Conservation (phyloP, 176 grass and related monocot genomes). For the Oryza australiensis region DNA sequence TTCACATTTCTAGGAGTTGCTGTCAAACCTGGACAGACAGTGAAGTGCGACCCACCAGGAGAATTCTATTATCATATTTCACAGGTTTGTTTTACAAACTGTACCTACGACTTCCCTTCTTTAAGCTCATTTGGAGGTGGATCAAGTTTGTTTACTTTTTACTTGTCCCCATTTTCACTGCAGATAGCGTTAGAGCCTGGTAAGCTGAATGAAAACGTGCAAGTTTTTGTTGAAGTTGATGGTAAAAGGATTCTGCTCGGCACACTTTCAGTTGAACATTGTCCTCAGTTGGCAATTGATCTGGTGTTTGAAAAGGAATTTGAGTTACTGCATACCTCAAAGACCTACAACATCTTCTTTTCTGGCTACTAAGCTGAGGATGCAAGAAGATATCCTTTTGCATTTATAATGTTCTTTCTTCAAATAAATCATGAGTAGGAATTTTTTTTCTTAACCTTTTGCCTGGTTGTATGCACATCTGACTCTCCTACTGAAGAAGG, state of each 20-base stretch:
- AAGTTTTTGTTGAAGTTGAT: constrained; percentile 60
- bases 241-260: constrained; percentile 48
- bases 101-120: not conserved
- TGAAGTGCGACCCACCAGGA: constrained; percentile 44
- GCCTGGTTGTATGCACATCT: constrained; percentile 23
- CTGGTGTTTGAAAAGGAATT: constrained; percentile 84
- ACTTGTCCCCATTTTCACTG: not conserved
- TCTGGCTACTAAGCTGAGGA: constrained; percentile 47
- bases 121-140: not conserved
- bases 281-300: constrained; percentile 47
- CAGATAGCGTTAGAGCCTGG: constrained; percentile 42
- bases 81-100: constrained; percentile 15
- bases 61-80: constrained; percentile 28
- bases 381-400: constrained; percentile 43
- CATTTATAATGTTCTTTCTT: constrained; percentile 10
- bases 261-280: constrained; percentile 53
- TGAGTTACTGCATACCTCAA: constrained; percentile 69
- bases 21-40: constrained; percentile 30
- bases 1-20: constrained; percentile 32
- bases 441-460: constrained; percentile 25
- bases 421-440: not conserved
- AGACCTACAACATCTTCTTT: constrained; percentile 49
- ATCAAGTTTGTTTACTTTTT: constrained; percentile 23
- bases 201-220: constrained; percentile 46
- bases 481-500: constrained; percentile 4